Base-by-base conservation (phyloP, 1,284 basidiomycete genomes). In the Cerioporus squamosus region DNA sequence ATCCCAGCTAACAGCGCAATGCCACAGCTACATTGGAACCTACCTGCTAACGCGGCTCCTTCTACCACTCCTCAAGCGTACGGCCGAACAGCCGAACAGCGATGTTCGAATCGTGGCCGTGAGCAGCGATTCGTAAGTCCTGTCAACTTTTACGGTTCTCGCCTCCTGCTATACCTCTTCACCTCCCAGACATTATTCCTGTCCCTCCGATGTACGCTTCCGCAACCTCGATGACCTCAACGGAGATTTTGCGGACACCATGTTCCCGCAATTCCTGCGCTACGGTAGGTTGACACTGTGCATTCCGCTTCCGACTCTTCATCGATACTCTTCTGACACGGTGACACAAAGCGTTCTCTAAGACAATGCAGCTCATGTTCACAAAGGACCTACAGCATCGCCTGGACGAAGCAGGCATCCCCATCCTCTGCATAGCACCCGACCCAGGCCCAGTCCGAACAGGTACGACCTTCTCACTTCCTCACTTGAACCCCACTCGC, bases 21-120 rank as follows among this genome's bases (percentile, higher is more conserved):
- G n/a, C 33, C 12, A 9, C 46, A 85, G 84, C 51, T 78, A 79
- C 45, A 70, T 86, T 36, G 74, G 79, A 14, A 75, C 76, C 0
- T 80, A 79, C 52, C 74, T 79, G 2, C 75, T 86, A 47, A 83
- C 81, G 3, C 69, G 72, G n/a, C 72, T 74, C 7, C 74, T 86
- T 5, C 74, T 85, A 24, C 80, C 82, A 0, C 62, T 84, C 9
- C 65, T 86, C 24, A 75, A 74, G 51, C 70, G 74, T 45, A 84
- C 84, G 0, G 77, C 80, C 1, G 65, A 75, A 24, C 67, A 77
- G 51, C 74, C 75, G 2, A 72, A 71, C 36, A 71, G 78, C 0
- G 84, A 85, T 59, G 81, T 84, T 38, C 79, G 84, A 17, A 71
- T 86, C 18, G 72, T 85, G 5, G 75, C 74, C 46, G 84, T 84